A percentile compares a stretch with the other conserved stretches of the same genome.
These are phyloP conservation scores for Rhynchosporium secalis DNA, from an alignment of 2,329 filamentous ascomycete genomes.

Conservation along the genomic window DNA sequence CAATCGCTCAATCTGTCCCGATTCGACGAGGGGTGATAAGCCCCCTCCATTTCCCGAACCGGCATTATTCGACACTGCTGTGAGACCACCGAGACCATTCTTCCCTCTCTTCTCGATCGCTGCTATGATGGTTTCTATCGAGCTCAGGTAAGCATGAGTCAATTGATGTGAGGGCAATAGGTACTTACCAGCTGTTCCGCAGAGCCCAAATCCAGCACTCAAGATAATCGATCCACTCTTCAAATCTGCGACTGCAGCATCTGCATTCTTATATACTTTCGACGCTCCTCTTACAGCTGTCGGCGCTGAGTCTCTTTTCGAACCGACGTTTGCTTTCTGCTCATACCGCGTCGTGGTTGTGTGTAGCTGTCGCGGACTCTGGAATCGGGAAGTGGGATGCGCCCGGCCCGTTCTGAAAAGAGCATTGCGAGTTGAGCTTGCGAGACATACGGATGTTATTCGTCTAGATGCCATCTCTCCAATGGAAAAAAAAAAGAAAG, in stretches of 20 bases:
- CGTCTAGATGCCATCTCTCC: constrained; percentile 28
- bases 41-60: constrained; percentile 69
- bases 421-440: constrained; percentile 21
- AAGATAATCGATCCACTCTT: constrained; percentile 67
- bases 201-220: constrained; percentile 80
- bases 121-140: constrained; percentile 67
- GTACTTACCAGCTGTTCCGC: constrained; percentile 67
- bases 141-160: constrained; percentile 6
- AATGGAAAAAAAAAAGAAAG: too few species aligned
- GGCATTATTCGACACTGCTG: constrained; percentile 80
- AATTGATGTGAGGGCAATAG: neutral
- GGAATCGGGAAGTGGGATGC: constrained; percentile 14
- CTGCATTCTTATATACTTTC: constrained; percentile 36
- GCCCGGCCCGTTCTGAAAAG: constrained; percentile 18
- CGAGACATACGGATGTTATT: constrained; percentile 26
- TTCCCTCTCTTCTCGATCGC: constrained; percentile 62
- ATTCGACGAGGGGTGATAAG: constrained; percentile 65
- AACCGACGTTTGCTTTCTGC: constrained; percentile 30
- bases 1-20: constrained; percentile 70
- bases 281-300: constrained; percentile 29
- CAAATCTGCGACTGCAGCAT: constrained; percentile 35
- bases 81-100: constrained; percentile 58
- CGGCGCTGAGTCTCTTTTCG: constrained; percentile 31
- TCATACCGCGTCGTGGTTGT: constrained; percentile 24
- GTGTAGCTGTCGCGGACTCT: constrained; percentile 22